A percentile compares a stretch with the other conserved stretches of the same genome.
Evolutionary conservation across 768 basidiomycete species (phyloP).

Genomic region (Lentinus brumalis): DNA sequence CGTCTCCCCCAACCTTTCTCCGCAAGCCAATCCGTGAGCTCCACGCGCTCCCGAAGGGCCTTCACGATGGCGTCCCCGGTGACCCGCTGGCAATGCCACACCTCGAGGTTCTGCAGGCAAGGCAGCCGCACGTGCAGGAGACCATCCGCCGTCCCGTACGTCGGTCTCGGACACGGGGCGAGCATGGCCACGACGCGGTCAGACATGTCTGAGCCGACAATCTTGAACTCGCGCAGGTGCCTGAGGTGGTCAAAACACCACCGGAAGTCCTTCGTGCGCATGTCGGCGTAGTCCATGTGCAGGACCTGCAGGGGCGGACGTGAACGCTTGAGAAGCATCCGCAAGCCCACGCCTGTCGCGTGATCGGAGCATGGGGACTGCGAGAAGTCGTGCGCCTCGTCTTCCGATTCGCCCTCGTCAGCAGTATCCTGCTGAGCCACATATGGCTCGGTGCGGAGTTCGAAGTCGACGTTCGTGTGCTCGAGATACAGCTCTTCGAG

Average conservation of each 20-base stretch:
- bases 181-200: slow-evolving; percentile 67
- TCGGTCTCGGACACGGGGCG: slow-evolving; percentile 37
- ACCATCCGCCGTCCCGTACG: slow-evolving; percentile 4
- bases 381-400: slow-evolving; percentile 73
- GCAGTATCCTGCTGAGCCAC: slow-evolving; percentile 21
- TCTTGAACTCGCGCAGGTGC: slow-evolving; percentile 62
- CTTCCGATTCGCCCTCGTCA: slow-evolving; percentile 73
- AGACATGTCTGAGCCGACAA: slow-evolving; percentile 83
- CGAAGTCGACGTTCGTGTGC: slow-evolving; percentile 66
- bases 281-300: slow-evolving; percentile 81
- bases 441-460: slow-evolving; percentile 28
- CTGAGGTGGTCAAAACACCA: slow-evolving; percentile 63
- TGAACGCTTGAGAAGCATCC: slow-evolving; percentile 60
- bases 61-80: slow-evolving; percentile 59
- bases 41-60: slow-evolving; percentile 50
- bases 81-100: slow-evolving; percentile 66
- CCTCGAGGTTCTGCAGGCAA: slow-evolving; percentile 48
- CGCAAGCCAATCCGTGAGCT: slow-evolving; percentile 36
- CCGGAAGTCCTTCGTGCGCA: slow-evolving; percentile 80
- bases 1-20: slow-evolving; percentile 20
- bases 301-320: slow-evolving; percentile 65
- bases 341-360: slow-evolving; percentile 79
- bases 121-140: slow-evolving; percentile 52
- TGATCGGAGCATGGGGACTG: slow-evolving; percentile 77
- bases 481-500: slow-evolving; percentile 63